Evolutionary conservation across 345 rosid genomes (phyloP), one percentile per base, ranked within the genome.

Genomic region (Heritiera fomes): DNA sequence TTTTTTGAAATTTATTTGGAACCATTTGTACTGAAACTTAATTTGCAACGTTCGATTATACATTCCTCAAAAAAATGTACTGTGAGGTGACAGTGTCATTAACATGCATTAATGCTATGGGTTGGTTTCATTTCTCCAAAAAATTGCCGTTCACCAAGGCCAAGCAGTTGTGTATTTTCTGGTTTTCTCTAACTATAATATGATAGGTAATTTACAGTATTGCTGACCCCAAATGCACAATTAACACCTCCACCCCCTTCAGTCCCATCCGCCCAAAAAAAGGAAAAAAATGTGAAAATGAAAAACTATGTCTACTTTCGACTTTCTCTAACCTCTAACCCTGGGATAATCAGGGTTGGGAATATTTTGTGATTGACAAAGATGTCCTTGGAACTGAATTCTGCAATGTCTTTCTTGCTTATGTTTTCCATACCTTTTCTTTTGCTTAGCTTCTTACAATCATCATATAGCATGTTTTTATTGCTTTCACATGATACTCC

Each of bases 91-190:
- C 5, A 4, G 45, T 71, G 45, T 50, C 75, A 71, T 11, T 15
- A 32, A 14, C 38, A 15, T 71, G 43, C 41, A 30, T 15, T 52
- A 50, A 71, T 15, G 59, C 43, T 49, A 70, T 15, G 0, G 1
- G 61, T 32, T 72, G 62, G 46, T 52, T 34, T 71, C 12, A 9
- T 52, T 71, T 18, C 75, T 71, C 45, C 15, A 52, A 52, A 71
- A 52, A 2, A 11, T 32, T 50, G 75, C 28, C 40, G 8, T 28
- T 17, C 0, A 3, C 46, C 14, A 52, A 32, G 28, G 41, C 38
- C 38, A 34, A 34, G 38, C 1, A 34, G 0, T 7, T 65, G 70
- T 17, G 13, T 65, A 17, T 65, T 43, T 8, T 68, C 34, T 20
- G 8, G 0, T 68, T 45, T 45, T 46, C 38, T 23, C 38, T 20